A percentile compares a stretch with the other conserved stretches of the same genome.
phyloP scores from a whole-genome alignment of 2,329 filamentous ascomycete genomes.

The Sarocladium oryzae region DNA sequence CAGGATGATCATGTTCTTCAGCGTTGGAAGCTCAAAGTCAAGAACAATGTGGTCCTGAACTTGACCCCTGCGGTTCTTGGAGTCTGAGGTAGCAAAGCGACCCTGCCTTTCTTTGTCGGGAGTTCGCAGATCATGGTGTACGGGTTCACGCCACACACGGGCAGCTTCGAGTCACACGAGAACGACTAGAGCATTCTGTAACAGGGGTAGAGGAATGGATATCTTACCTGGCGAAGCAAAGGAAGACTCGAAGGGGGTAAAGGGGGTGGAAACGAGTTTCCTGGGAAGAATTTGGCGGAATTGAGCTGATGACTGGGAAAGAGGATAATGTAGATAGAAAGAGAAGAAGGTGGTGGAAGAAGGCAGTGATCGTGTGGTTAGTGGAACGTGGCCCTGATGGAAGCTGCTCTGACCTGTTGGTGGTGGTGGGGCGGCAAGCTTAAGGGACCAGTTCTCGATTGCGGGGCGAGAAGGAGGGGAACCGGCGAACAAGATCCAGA shows the following conservation, averaged over 20 bases:
- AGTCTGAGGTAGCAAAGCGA: neutral
- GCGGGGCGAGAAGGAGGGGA: constrained; percentile 5
- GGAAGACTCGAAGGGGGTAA: neutral
- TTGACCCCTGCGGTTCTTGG: no score
- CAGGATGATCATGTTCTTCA: neutral
- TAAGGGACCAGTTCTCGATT: constrained; percentile 6
- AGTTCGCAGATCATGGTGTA: no score
- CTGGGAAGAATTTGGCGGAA: neutral
- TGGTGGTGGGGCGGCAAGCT: constrained; percentile 7
- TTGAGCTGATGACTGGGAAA: neutral
- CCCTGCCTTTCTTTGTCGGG: neutral
- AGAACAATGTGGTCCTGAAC: no score
- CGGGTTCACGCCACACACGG: no score
- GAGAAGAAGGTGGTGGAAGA: neutral
- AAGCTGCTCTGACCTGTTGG: neutral
- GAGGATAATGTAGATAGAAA: neutral
- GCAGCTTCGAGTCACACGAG: constrained; percentile 6
- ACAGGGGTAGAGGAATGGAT: neutral
- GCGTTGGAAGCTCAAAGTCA: neutral
- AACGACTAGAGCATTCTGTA: neutral
- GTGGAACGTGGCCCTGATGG: constrained; percentile 7
- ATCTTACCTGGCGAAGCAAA: neutral
- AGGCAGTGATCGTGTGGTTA: constrained; percentile 8
- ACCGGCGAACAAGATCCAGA: no score
- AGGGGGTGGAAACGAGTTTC: neutral